A percentile compares a stretch with the other conserved stretches of the same genome.
These are phyloP conservation scores for Citrus sp. DNA, from an alignment of 345 rosid species.

Conservation along the genomic window DNA sequence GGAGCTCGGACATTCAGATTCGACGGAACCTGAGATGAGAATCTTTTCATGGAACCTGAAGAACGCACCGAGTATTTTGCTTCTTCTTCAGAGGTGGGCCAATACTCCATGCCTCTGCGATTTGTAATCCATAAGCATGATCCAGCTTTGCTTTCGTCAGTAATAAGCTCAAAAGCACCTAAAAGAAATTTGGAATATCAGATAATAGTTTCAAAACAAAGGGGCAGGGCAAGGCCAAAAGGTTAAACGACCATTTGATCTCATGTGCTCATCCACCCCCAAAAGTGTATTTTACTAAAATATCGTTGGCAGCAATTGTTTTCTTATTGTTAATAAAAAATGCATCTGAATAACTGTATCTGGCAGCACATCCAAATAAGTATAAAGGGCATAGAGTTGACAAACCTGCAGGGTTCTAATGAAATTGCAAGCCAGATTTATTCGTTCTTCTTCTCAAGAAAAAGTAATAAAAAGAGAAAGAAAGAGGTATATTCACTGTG, in stretches of 20 bases:
- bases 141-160: conserved; percentile 76
- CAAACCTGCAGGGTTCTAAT: background rate
- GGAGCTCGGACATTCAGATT: conserved; percentile 55
- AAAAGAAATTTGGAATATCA: conserved; percentile 14
- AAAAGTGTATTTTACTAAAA: background rate
- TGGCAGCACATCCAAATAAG: background rate
- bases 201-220: background rate
- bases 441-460: background rate
- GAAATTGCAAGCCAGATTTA: background rate
- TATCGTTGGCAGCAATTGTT: background rate
- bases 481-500: too few relatives aligned
- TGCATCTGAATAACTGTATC: background rate
- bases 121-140: conserved; percentile 89
- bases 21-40: conserved; percentile 25
- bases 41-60: conserved; percentile 19
- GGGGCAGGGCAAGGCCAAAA: background rate
- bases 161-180: conserved; percentile 94
- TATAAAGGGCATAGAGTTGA: background rate
- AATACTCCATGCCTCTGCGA: conserved; percentile 88
- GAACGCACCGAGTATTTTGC: conserved; percentile 57
- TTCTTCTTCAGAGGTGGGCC: conserved; percentile 78
- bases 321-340: background rate
- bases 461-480: background rate
- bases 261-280: background rate
- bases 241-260: background rate